Conservation (phyloP, 805 yeast species). For the Vanderwaltozyma polyspora region DNA sequence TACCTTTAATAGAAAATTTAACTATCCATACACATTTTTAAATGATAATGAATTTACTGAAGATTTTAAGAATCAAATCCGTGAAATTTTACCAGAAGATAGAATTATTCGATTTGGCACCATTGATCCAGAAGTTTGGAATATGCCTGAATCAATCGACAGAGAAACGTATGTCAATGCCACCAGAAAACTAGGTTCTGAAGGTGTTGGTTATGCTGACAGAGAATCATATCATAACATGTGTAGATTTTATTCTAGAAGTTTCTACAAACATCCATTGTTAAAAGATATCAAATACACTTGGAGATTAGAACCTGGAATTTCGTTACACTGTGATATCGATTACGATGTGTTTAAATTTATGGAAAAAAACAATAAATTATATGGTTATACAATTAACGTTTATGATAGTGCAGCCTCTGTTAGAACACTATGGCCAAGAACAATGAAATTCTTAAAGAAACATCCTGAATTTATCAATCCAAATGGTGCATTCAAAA, state of each 20-base stretch:
- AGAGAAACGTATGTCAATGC: constrained; percentile 30
- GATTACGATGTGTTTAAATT: constrained; percentile 71
- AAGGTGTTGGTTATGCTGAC: constrained; percentile 50
- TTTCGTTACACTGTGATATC: constrained; percentile 54
- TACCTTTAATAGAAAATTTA: constrained; percentile 56
- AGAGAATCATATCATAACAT: constrained; percentile 63
- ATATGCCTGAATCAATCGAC: constrained; percentile 49
- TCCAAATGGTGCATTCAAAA: constrained; percentile 49
- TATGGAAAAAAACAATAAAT: constrained; percentile 53
- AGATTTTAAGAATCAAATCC: constrained; percentile 39
- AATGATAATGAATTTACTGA: constrained; percentile 60
- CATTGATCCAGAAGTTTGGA: constrained; percentile 41
- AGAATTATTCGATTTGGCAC: constrained; percentile 37
- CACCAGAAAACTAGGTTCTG: constrained; percentile 30
- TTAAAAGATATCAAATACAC: constrained; percentile 53
- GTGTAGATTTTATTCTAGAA: constrained; percentile 69
- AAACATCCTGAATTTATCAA: constrained; percentile 47
- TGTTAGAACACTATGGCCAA: constrained; percentile 55
- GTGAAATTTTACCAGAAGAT: constrained; percentile 29
- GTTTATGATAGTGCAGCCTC: constrained; percentile 62
- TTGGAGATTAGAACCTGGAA: constrained; percentile 76
- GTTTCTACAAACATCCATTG: constrained; percentile 53
- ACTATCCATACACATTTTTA: constrained; percentile 71
- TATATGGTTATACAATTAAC: constrained; percentile 63
- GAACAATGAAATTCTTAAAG: constrained; percentile 48